Percentiles rank a stretch among this genome's conserved stretches.
Conservation (phyloP, 306 rosid genomes). For the Prinsepia uniflora region DNA sequence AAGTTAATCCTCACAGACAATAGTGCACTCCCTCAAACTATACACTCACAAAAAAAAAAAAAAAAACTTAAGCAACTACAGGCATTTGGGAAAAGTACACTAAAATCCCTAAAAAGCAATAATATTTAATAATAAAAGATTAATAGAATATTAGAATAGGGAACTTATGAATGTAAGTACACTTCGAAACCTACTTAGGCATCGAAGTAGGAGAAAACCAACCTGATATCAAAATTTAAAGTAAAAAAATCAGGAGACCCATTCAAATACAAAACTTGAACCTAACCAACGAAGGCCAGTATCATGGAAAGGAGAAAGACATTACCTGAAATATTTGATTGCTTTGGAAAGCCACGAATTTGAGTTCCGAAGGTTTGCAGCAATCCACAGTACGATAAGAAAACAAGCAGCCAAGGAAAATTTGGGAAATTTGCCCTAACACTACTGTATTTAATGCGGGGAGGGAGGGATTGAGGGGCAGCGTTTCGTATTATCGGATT, state of each 20-base stretch:
- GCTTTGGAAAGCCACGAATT: background rate
- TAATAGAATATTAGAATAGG: background rate
- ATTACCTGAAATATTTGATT: background rate
- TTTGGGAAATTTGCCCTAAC: slow-evolving; percentile 26
- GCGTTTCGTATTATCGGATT: slow-evolving; percentile 32
- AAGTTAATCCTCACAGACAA: background rate
- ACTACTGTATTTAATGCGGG: slow-evolving; percentile 32
- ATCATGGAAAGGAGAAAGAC: background rate
- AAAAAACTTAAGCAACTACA: background rate
- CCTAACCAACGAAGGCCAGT: slow-evolving; percentile 25
- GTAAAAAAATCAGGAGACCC: background rate
- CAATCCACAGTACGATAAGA: background rate
- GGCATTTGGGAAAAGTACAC: background rate
- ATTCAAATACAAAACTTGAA: slow-evolving; percentile 28
- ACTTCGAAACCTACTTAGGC: background rate
- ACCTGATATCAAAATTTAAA: background rate
- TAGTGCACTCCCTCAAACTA: slow-evolving; percentile 15
- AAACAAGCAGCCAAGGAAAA: background rate
- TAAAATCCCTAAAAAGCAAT: background rate
- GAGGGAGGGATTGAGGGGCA: background rate
- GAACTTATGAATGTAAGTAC: background rate
- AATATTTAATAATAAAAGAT: background rate
- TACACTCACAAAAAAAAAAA: background rate
- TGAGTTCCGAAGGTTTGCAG: background rate
- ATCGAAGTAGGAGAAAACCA: slow-evolving; percentile 3